Conservation (phyloP, 2,329 filamentous ascomycete species). For the Aspergillus piperis region DNA sequence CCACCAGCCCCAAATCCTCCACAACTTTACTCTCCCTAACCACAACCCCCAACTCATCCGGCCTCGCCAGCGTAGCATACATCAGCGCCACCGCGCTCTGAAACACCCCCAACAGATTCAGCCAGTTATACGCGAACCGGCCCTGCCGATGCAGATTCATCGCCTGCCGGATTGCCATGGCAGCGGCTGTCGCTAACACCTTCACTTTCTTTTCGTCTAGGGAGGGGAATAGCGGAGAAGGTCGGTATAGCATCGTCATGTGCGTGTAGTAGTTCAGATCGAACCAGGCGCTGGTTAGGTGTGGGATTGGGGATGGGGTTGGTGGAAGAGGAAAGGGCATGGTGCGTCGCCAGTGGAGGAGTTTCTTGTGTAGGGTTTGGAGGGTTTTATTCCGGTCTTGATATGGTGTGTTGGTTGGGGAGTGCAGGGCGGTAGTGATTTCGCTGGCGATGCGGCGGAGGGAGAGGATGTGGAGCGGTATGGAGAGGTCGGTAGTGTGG, state of each 20-base stretch:
- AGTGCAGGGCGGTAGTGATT: conserved; percentile 45
- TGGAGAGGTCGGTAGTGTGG: conserved; percentile 40
- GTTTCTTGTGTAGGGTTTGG: conserved; percentile 41
- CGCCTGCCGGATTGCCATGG: conserved; percentile 49
- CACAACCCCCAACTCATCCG: conserved; percentile 27
- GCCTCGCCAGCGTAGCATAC: conserved; percentile 47
- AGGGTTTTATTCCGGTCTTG: conserved; percentile 37
- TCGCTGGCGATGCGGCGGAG: conserved; percentile 47
- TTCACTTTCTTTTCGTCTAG: conserved; percentile 40
- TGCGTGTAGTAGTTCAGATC: conserved; percentile 54
- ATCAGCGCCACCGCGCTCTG: conserved; percentile 47
- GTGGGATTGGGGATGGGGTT: conserved; percentile 43
- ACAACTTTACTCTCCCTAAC: conserved; percentile 20
- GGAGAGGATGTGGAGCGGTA: conserved; percentile 47
- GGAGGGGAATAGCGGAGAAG: conserved; percentile 46
- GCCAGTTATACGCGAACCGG: conserved; percentile 47
- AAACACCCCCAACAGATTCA: conserved; percentile 46
- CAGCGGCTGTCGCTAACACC: conserved; percentile 42
- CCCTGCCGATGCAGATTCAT: conserved; percentile 42
- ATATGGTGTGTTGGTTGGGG: conserved; percentile 17
- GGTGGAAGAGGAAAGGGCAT: conserved; percentile 50
- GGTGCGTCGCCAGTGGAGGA: conserved; percentile 48
- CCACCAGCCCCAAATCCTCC: conserved; percentile 23
- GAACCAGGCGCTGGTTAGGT: conserved; percentile 49
- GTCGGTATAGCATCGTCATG: conserved; percentile 48